phyloP scores from a whole-genome alignment of 2,329 filamentous ascomycete species.

The Gaeumannomyces sp. region DNA sequence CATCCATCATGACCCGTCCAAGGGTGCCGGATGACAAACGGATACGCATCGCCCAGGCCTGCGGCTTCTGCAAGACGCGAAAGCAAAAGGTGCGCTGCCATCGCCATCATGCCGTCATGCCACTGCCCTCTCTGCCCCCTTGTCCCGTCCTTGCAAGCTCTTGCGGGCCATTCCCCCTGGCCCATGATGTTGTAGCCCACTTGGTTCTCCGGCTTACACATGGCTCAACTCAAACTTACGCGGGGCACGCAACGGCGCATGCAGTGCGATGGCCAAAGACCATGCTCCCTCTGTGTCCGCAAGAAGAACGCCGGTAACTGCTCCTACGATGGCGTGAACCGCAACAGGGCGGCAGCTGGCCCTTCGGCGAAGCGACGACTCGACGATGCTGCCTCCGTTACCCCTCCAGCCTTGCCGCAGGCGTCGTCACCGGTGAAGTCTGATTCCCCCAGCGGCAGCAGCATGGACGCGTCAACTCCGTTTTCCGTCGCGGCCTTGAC shows the following conservation, averaged over 20 bases:
- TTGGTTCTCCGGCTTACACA: neutral
- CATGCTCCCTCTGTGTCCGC: constrained; percentile 5
- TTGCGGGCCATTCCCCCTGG: neutral
- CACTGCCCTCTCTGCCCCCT: neutral
- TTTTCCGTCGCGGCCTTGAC: neutral
- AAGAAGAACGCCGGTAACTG: constrained; percentile 11
- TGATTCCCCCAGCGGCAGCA: constrained; percentile 1
- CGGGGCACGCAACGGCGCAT: neutral
- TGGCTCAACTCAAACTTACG: neutral
- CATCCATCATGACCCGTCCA: constrained; percentile 39
- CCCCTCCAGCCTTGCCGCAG: neutral
- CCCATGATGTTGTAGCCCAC: neutral
- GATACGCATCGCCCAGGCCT: constrained; percentile 57
- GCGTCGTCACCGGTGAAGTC: neutral
- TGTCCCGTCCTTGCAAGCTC: neutral
- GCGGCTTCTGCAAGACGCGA: constrained; percentile 57
- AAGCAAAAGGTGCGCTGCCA: constrained; percentile 51
- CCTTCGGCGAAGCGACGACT: constrained; percentile 4
- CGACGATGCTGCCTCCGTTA: neutral
- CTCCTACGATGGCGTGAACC: constrained; percentile 3
- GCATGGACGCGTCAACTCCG: constrained; percentile 3
- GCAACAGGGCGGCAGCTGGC: constrained; percentile 2
- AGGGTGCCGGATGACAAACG: constrained; percentile 54
- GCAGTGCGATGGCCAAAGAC: constrained; percentile 8
- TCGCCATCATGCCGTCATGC: constrained; percentile 19